These are phyloP conservation scores for Podospora appendiculata DNA, from an alignment of 495 filamentous ascomycete genomes.

Conservation along the genomic window DNA sequence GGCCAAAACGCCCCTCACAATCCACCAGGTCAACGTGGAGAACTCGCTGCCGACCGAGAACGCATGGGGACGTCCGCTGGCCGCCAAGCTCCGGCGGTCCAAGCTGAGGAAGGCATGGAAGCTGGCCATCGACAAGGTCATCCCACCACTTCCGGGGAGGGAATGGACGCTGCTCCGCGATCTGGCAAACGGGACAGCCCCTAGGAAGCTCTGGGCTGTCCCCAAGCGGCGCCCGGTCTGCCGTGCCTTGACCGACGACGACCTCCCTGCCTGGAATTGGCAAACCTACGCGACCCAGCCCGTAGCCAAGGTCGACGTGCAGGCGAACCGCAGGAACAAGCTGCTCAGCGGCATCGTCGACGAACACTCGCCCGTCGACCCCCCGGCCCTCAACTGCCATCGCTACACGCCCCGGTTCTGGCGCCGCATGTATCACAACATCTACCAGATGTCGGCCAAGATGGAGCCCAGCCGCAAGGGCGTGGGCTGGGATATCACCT, in stretches of 20 bases:
- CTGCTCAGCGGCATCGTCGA: conserved; percentile 24
- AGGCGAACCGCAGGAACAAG: conserved; percentile 15
- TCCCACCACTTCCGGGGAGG: conserved; percentile 63
- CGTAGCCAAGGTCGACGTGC: conserved; percentile 10
- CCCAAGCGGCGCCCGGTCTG: conserved; percentile 20
- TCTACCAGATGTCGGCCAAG: conserved; percentile 27
- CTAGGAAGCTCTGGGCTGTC: conserved; percentile 20
- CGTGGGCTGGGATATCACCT: conserved; percentile 19
- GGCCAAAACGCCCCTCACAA: conserved; percentile 23
- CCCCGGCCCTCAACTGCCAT: conserved; percentile 19
- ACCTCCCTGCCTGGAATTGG: conserved; percentile 16
- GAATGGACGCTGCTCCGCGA: conserved; percentile 58
- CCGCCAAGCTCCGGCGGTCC: conserved; percentile 45
- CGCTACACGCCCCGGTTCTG: conserved; percentile 13
- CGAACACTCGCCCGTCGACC: conserved; percentile 26
- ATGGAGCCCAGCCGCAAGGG: conserved; percentile 16
- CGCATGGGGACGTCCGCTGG: conserved; percentile 54
- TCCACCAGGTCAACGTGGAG: conserved; percentile 37
- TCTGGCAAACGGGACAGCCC: conserved; percentile 49
- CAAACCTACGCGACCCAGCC: conserved; percentile 13
- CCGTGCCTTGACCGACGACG: neutral
- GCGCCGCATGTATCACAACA: conserved; percentile 19
- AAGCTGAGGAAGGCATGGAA: conserved; percentile 56
- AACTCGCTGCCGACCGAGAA: conserved; percentile 50
- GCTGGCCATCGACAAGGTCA: conserved; percentile 40